A percentile compares a stretch with the other conserved stretches of the same genome.
Evolutionary conservation across 192 early-diverging fungal species (phyloP).

Genomic region (Fimicolochytrium jonesii): DNA sequence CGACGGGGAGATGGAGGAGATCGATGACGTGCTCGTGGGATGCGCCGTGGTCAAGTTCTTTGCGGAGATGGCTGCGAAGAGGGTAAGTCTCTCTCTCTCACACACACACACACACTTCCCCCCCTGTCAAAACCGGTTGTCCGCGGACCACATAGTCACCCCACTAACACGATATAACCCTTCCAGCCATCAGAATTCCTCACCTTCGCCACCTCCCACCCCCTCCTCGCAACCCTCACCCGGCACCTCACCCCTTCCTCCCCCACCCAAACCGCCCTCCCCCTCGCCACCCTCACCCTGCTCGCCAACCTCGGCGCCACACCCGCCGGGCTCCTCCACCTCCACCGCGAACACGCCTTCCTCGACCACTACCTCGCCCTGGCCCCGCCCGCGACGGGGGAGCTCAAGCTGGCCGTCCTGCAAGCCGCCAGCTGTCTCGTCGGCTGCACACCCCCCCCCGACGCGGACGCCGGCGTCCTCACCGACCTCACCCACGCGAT

Average conservation of each 20-base stretch:
- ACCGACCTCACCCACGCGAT: not conserved
- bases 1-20: conserved; percentile 20
- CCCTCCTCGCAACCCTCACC: too few relatives aligned
- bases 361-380: not conserved
- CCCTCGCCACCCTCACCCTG: too few relatives aligned
- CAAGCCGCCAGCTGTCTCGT: conserved; percentile 1
- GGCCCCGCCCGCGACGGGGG: not conserved
- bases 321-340: not conserved
- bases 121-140: too few relatives aligned
- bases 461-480: too few relatives aligned
- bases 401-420: not conserved
- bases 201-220: too few relatives aligned
- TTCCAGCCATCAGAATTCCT: too few relatives aligned
- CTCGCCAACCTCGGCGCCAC: conserved; percentile 1
- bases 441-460: too few relatives aligned
- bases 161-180: too few relatives aligned
- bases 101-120: too few relatives aligned
- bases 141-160: too few relatives aligned
- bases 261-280: too few relatives aligned
- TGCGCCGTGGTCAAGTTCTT: conserved; percentile 46
- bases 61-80: conserved; percentile 25
- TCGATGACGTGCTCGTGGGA: conserved; percentile 27
- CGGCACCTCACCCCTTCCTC: too few relatives aligned
- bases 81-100: conserved; percentile 15
- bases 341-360: not conserved